phyloP scores from a whole-genome alignment of 768 basidiomycete species.

The Calocybe cyanea region DNA sequence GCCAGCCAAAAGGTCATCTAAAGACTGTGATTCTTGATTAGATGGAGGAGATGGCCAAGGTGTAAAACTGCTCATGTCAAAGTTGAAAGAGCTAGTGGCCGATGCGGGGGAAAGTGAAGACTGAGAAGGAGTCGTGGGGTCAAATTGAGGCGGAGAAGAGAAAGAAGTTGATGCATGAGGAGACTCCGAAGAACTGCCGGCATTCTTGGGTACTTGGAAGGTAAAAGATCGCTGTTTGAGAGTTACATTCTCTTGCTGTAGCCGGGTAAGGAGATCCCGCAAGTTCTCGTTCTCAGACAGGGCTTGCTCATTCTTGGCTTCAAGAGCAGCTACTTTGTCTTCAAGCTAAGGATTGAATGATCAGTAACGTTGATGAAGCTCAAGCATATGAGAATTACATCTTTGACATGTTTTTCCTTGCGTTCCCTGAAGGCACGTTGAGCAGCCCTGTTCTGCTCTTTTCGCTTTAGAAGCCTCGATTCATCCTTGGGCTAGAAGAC shows the following conservation, averaged over 20 bases:
- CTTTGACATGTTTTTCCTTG: constrained; percentile 96
- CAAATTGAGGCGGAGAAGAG: constrained; percentile 26
- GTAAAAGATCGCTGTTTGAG: constrained; percentile 84
- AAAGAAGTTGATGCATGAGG: constrained; percentile 19
- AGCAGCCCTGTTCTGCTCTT: constrained; percentile 96
- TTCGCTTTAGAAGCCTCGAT: constrained; percentile 75
- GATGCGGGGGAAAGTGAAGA: constrained; percentile 16
- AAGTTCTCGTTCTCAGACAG: constrained; percentile 84
- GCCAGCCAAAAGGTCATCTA: constrained; percentile 45
- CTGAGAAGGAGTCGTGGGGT: constrained; percentile 19
- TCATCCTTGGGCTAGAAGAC: constrained; percentile 55
- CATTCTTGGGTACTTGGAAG: constrained; percentile 61
- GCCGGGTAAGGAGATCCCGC: constrained; percentile 75
- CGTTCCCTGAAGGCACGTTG: constrained; percentile 97
- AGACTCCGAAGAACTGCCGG: constrained; percentile 14
- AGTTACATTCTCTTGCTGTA: constrained; percentile 83
- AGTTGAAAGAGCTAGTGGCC: constrained; percentile 35
- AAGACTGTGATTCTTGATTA: constrained; percentile 24
- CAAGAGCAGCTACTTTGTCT: constrained; percentile 84
- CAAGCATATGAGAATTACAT: constrained; percentile 45
- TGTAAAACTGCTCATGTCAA: constrained; percentile 43
- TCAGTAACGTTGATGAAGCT: background rate
- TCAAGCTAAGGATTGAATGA: constrained; percentile 58
- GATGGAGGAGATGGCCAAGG: constrained; percentile 38
- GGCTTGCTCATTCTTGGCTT: constrained; percentile 73